phyloP scores from a whole-genome alignment of 179 eudicot species.

The Pouteria campechiana region DNA sequence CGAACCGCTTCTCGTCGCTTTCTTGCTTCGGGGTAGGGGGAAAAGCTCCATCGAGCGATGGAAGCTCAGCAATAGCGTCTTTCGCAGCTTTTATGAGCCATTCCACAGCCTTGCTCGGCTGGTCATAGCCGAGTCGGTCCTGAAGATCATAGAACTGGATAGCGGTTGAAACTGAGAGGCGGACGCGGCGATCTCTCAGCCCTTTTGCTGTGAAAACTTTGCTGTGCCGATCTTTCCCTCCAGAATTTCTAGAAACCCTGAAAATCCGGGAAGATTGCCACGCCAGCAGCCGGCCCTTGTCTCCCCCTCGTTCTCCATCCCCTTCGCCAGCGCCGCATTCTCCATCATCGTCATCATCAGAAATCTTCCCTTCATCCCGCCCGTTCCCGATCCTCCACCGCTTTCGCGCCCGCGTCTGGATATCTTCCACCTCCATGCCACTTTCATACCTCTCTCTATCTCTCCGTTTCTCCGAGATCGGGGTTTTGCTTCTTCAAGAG shows the following conservation, averaged over 20 bases:
- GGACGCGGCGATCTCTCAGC: conserved; percentile 65
- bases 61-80: conserved; percentile 69
- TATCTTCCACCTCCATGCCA: conserved; percentile 66
- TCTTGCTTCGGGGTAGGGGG: conserved; percentile 41
- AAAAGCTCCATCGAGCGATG: conserved; percentile 37
- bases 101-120: conserved; percentile 94
- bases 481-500: too few relatives aligned
- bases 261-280: conserved; percentile 75
- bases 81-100: conserved; percentile 85
- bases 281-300: conserved; percentile 19
- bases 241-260: conserved; percentile 91
- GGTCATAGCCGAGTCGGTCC: conserved; percentile 79
- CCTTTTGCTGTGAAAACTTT: conserved; percentile 90
- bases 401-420: conserved; percentile 31
- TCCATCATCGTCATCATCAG: conserved; percentile 10
- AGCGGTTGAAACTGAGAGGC: conserved; percentile 79
- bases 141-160: conserved; percentile 92
- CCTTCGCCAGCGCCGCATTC: conserved; percentile 2
- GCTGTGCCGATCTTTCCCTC: conserved; percentile 96
- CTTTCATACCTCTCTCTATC: conserved; percentile 55
- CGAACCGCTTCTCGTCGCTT: conserved; percentile 26
- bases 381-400: conserved; percentile 19
- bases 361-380: conserved; percentile 7
- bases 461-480: too few relatives aligned
- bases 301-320: conserved; percentile 8